phyloP scores from a whole-genome alignment of 2,329 filamentous ascomycete genomes.

The Fusarium ambrosium region DNA sequence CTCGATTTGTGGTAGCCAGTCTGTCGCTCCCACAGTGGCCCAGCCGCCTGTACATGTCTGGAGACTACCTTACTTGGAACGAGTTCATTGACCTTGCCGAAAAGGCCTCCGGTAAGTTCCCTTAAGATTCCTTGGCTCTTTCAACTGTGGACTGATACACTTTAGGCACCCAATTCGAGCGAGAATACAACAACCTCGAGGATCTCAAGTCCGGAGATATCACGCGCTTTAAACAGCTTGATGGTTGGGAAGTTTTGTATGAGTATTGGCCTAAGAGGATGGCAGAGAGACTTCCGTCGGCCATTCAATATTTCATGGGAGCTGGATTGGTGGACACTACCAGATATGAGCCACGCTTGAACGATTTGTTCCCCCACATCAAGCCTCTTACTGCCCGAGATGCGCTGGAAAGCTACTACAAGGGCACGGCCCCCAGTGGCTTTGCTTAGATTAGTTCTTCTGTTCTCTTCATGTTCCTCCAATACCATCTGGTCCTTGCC shows the following conservation, averaged over 20 bases:
- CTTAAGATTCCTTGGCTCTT: not conserved
- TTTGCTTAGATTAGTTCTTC: too few species aligned
- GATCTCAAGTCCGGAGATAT: conserved; percentile 1
- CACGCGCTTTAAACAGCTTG: conserved; percentile 2
- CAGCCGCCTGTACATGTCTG: not conserved
- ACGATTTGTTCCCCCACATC: conserved; percentile 10
- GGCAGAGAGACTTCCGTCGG: conserved; percentile 2
- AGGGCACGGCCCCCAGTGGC: too few species aligned
- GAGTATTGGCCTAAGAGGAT: conserved; percentile 2
- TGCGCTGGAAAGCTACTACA: conserved; percentile 41
- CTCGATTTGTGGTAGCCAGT: not conserved
- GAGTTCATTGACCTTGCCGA: not conserved
- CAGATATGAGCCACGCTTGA: not conserved
- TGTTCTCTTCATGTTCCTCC: too few species aligned
- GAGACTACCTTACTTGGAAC: not conserved
- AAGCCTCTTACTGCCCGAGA: conserved; percentile 1
- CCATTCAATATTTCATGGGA: conserved; percentile 4
- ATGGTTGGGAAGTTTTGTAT: not conserved
- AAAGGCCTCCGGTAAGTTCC: not conserved
- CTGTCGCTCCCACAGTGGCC: not conserved
- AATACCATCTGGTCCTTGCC: too few species aligned
- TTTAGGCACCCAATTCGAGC: not conserved
- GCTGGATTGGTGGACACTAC: not conserved
- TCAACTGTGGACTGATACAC: not conserved
- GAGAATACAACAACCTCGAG: not conserved